Base-by-base conservation (phyloP, 139 green algal species). In the Micractinium sp. region DNA sequence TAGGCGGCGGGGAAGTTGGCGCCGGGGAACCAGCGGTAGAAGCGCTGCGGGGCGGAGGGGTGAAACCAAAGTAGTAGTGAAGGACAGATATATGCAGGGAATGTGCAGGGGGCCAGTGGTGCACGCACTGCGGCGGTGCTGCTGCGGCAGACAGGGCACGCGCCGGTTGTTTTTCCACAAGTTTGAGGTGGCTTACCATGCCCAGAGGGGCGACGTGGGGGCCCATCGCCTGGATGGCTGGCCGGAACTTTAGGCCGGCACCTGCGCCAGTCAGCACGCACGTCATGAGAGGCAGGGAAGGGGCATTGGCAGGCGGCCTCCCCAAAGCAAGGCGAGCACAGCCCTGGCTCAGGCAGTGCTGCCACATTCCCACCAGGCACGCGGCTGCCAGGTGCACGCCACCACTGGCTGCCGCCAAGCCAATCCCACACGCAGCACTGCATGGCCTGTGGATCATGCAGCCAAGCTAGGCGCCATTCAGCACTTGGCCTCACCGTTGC, bases 171-270 rank as follows among this genome's bases (percentile, higher is more conserved):
- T 56, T 5, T 9, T 56, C 9, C 47, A 16, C 7, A 16, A 16
- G 47, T 56, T n/a, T 5, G 47, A 23, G 20, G 63, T 27, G 63
- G 63, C 78, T 9, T 31, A 63, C 60, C 90, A 93, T 91, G 36
- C 90, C 90, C 16, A 93, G 85, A 9, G 91, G 80, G 1, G 91
- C 88, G 23, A 88, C 67, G 87, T 93, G 91, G 7, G 91, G 91
- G 5, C 91, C 91, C 78, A 93, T 75, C 3, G 91, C 77, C 81
- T 92, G 91, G 13, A 90, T 47, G 36, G 88, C 81, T 1, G 71
- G 39, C 2, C 18, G 16, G 67, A 71, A 88, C 9, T 16, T 2
- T 1, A 80, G 39, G 38, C 22, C 41, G 29, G 67, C 27, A 25
- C 67, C 81, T 86, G 81, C 81, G 12, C 9, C 19, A 20, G 7